Evolutionary conservation across 768 basidiomycete species (phyloP).

Genomic region (Clitopilus passeckerianus): DNA sequence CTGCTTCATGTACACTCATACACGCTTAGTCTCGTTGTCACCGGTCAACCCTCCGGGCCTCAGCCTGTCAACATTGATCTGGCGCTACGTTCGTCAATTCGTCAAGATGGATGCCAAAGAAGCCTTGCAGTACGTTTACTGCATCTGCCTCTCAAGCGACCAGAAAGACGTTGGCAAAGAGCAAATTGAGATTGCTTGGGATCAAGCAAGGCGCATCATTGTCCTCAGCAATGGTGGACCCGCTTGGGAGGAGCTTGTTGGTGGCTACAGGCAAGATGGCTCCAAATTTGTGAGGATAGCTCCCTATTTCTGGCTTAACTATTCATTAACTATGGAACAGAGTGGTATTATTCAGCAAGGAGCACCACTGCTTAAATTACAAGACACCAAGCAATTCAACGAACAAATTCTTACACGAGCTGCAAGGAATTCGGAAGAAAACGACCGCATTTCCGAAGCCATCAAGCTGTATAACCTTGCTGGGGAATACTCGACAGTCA

Average conservation of each 20-base stretch:
- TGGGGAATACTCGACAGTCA: conserved; percentile 83
- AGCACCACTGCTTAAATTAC: conserved; percentile 68
- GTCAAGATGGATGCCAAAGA: conserved; percentile 91
- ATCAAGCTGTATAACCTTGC: conserved; percentile 96
- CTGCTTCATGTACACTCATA: neutral
- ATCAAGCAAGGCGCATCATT: conserved; percentile 72
- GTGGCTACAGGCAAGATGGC: conserved; percentile 88
- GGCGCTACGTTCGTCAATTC: conserved; percentile 92
- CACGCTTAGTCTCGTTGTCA: conserved; percentile 56
- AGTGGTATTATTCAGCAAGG: conserved; percentile 86
- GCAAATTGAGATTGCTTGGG: conserved; percentile 80
- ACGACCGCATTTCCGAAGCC: conserved; percentile 82
- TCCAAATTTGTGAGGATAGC: conserved; percentile 70
- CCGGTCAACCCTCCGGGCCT: conserved; percentile 68
- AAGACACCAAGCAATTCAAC: conserved; percentile 64
- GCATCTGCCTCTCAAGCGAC: conserved; percentile 74
- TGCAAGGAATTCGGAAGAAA: conserved; percentile 76
- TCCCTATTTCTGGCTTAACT: neutral
- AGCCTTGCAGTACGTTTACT: conserved; percentile 92
- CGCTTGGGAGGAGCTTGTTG: conserved; percentile 90
- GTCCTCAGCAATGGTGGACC: conserved; percentile 73
- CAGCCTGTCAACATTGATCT: conserved; percentile 79
- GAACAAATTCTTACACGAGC: conserved; percentile 80
- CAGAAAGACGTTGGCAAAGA: conserved; percentile 72
- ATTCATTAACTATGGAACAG: conserved; percentile 29